Conservation (phyloP, 441 rosid species). For the Populus hybrid region DNA sequence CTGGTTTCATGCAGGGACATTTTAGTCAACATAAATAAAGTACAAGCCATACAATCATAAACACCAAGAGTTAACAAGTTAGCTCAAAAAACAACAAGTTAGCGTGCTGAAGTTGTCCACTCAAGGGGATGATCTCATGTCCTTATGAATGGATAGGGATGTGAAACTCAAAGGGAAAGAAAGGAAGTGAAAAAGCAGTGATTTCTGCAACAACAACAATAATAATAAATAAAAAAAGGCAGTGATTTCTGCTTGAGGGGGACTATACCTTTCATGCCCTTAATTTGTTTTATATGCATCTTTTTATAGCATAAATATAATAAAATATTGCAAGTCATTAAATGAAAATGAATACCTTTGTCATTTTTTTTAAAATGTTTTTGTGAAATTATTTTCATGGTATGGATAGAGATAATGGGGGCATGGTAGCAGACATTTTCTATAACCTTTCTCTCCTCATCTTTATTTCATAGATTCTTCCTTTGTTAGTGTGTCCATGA, state of each 20-base stretch:
- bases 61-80: not conserved
- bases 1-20: constrained; percentile 27
- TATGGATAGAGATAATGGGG: constrained; percentile 52
- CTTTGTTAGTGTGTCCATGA: constrained; percentile 38
- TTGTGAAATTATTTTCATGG: constrained; percentile 12
- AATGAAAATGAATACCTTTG: not conserved
- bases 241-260: constrained; percentile 20
- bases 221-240: not conserved
- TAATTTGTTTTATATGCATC: not conserved
- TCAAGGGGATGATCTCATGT: not conserved
- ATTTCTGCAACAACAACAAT: not conserved
- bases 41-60: constrained; percentile 22
- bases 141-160: constrained; percentile 26
- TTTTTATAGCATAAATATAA: not conserved
- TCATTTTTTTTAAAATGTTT: not conserved
- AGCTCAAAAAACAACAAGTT: constrained; percentile 24
- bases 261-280: constrained; percentile 25
- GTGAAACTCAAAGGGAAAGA: constrained; percentile 21
- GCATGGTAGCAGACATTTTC: constrained; percentile 56
- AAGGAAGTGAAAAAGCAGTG: constrained; percentile 14
- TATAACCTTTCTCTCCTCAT: constrained; percentile 49
- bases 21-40: constrained; percentile 25
- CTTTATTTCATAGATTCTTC: constrained; percentile 41
- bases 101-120: constrained; percentile 45
- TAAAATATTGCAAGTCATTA: not conserved